Conservation (phyloP, 176 grass and related monocot genomes). For the Typha latifolia region DNA sequence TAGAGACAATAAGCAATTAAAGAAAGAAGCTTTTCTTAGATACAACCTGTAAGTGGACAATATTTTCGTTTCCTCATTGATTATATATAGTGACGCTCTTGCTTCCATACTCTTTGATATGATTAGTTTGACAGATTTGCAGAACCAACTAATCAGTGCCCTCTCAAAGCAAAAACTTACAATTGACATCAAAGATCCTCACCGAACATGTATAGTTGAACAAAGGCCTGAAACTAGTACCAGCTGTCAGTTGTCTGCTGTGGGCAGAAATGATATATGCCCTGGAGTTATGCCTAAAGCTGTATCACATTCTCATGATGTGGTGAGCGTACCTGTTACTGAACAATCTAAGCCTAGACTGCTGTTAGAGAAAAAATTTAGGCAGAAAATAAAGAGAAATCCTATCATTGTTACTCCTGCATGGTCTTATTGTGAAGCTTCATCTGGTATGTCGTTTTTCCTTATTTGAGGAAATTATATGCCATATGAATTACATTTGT, state of each 20-base stretch:
- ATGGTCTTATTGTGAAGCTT: conserved; percentile 83
- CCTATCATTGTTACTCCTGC: conserved; percentile 90
- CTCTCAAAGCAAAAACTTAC: conserved; percentile 52
- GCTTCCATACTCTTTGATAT: conserved; percentile 26
- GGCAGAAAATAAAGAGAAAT: conserved; percentile 76
- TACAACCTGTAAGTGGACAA: conserved; percentile 73
- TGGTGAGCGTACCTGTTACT: conserved; percentile 31
- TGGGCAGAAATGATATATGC: background rate
- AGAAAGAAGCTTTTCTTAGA: conserved; percentile 91
- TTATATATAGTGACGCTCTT: conserved; percentile 10
- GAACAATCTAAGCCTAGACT: conserved; percentile 33
- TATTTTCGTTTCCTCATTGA: conserved; percentile 24
- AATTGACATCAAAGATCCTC: conserved; percentile 33
- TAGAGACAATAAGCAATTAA: conserved; percentile 61
- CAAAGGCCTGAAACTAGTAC: conserved; percentile 32
- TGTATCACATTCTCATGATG: conserved; percentile 33
- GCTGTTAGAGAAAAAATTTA: conserved; percentile 37
- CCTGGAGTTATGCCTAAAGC: conserved; percentile 14
- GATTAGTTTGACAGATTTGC: conserved; percentile 93
- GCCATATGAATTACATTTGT: background rate
- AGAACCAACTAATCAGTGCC: conserved; percentile 70
- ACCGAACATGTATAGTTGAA: conserved; percentile 26
- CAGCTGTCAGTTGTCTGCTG: conserved; percentile 13
- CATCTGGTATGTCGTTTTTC: conserved; percentile 43
- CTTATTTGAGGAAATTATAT: conserved; percentile 7